Conservation (phyloP, 139 green algal genomes). For the Medakamo hakoo region DNA sequence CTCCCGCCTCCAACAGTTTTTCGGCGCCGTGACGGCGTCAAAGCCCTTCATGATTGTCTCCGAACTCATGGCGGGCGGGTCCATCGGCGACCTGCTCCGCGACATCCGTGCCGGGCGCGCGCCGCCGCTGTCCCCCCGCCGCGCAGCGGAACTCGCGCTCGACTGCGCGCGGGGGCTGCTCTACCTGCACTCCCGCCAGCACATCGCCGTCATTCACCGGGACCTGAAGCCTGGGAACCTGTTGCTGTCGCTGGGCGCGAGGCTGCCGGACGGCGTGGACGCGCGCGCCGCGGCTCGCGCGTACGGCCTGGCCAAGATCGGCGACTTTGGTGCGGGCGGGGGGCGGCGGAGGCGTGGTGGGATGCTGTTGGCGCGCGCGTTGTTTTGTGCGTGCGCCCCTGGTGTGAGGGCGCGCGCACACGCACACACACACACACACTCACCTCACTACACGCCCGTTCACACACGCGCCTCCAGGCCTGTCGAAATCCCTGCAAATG, state of each 20-base stretch:
- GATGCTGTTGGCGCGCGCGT: too few relatives aligned
- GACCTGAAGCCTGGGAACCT: slow-evolving; percentile 72
- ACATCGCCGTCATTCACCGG: slow-evolving; percentile 17
- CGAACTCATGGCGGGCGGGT: slow-evolving; percentile 26
- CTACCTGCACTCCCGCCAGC: slow-evolving; percentile 53
- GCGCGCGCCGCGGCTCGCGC: too few relatives aligned
- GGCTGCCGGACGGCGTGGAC: not conserved
- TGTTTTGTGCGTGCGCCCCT: too few relatives aligned
- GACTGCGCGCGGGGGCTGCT: slow-evolving; percentile 54
- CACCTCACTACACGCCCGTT: too few relatives aligned
- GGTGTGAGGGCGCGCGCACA: too few relatives aligned
- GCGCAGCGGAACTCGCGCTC: slow-evolving; percentile 44
- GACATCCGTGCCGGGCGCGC: too few relatives aligned
- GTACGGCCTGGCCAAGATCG: slow-evolving; percentile 10
- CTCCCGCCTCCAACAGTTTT: too few relatives aligned
- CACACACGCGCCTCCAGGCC: too few relatives aligned
- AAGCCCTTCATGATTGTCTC: slow-evolving; percentile 58
- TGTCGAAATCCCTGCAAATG: slow-evolving; percentile 4
- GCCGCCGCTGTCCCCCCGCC: slow-evolving; percentile 4
- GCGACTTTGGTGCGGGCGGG: too few relatives aligned
- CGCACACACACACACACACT: too few relatives aligned
- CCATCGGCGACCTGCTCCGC: slow-evolving; percentile 24
- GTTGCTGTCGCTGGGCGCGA: slow-evolving; percentile 19
- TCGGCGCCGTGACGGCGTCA: slow-evolving; percentile 56
- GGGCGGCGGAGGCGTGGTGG: too few relatives aligned